Percentiles rank a stretch among this genome's conserved stretches.
phyloP scores from a whole-genome alignment of 2,329 filamentous ascomycete genomes.

The Fusarium sp. region DNA sequence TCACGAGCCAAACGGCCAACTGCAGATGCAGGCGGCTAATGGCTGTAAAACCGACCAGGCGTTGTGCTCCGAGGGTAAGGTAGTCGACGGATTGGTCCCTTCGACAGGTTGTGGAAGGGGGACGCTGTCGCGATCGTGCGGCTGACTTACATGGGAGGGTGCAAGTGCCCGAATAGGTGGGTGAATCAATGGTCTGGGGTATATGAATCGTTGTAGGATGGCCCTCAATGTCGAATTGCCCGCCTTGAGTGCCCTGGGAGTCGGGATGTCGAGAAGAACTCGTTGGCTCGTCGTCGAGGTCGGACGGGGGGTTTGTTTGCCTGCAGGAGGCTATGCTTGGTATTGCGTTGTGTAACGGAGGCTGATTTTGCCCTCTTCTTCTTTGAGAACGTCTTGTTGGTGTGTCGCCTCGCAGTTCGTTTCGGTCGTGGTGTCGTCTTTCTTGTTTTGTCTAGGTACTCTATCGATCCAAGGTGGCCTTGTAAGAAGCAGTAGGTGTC shows the following conservation, averaged over 20 bases:
- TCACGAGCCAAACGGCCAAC: conserved; percentile 41
- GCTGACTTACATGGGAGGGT: conserved; percentile 39
- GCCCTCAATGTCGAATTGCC: background rate
- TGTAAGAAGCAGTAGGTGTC: conserved; percentile 1
- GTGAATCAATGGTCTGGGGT: conserved; percentile 12
- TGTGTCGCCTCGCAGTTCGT: conserved; percentile 31
- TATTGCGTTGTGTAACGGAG: conserved; percentile 22
- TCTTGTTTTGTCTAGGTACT: conserved; percentile 8
- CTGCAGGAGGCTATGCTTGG: conserved; percentile 18
- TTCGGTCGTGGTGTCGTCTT: conserved; percentile 16
- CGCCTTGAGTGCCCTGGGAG: conserved; percentile 4
- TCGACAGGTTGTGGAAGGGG: conserved; percentile 11
- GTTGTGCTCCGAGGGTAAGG: conserved; percentile 30
- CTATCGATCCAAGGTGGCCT: conserved; percentile 6
- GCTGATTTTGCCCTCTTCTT: conserved; percentile 10
- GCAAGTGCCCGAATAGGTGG: conserved; percentile 8
- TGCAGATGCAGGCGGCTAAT: conserved; percentile 41
- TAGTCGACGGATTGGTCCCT: conserved; percentile 7
- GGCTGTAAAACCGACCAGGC: conserved; percentile 27
- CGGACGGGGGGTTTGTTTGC: conserved; percentile 27
- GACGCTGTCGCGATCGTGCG: conserved; percentile 19
- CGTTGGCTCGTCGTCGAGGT: conserved; percentile 6
- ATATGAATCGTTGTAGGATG: conserved; percentile 3
- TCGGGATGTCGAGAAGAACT: conserved; percentile 10
- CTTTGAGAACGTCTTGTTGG: background rate